phyloP scores from a whole-genome alignment of 768 basidiomycete species.

The Phlegmacium glaucopus region DNA sequence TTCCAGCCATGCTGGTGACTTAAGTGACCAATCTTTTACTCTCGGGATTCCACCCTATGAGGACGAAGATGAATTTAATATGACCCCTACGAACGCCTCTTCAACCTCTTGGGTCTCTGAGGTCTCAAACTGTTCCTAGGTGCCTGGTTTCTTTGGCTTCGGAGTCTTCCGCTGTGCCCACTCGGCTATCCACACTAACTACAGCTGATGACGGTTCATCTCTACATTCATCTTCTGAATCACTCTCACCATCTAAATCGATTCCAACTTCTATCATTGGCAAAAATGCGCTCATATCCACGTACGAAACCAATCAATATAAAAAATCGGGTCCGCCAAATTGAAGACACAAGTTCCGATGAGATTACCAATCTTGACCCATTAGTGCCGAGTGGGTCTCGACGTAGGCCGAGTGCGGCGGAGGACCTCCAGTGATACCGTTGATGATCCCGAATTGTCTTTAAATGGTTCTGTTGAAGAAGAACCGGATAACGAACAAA shows the following conservation, averaged over 20 bases:
- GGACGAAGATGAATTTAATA: conserved; percentile 63
- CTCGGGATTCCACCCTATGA: conserved; percentile 40
- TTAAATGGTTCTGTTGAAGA: conserved; percentile 4
- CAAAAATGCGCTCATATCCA: conserved; percentile 38
- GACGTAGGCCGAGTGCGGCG: background rate
- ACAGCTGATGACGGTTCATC: conserved; percentile 36
- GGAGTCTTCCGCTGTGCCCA: conserved; percentile 22
- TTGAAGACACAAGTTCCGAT: conserved; percentile 14
- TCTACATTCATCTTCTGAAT: conserved; percentile 40
- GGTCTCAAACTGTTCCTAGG: conserved; percentile 17
- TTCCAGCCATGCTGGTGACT: conserved; percentile 56
- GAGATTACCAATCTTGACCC: conserved; percentile 9
- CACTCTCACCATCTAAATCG: conserved; percentile 28
- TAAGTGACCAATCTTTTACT: conserved; percentile 49
- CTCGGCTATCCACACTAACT: conserved; percentile 34
- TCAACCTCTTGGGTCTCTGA: conserved; percentile 22
- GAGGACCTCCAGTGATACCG: conserved; percentile 2
- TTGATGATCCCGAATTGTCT: conserved; percentile 6
- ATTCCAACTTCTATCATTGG: conserved; percentile 33
- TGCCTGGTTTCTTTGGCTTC: conserved; percentile 14
- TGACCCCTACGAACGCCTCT: conserved; percentile 68
- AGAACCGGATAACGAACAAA: conserved; percentile 15
- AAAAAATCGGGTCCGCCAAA: conserved; percentile 17
- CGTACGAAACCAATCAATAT: conserved; percentile 12
- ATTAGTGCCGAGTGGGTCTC: background rate